Conservation (phyloP, 2,329 filamentous ascomycete species). For the Talaromyces sp. region DNA sequence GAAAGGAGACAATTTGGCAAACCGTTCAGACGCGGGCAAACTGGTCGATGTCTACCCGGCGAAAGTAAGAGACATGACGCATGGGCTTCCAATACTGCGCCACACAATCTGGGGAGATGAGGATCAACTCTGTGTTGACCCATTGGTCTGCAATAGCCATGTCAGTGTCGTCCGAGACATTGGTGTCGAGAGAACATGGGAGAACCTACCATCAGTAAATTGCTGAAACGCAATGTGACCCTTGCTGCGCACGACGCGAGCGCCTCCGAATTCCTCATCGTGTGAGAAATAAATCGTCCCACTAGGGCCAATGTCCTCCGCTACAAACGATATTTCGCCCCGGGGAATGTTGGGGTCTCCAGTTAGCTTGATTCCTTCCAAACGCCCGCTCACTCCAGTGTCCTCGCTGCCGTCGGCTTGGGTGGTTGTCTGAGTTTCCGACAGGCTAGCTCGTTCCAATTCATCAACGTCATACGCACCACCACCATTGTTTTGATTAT, state of each 20-base stretch:
- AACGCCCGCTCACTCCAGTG: slow-evolving; percentile 56
- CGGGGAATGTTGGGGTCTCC: slow-evolving; percentile 87
- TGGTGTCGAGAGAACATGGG: background rate
- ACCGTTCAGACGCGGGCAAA: slow-evolving; percentile 23
- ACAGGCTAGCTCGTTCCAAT: slow-evolving; percentile 5
- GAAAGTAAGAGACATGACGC: slow-evolving; percentile 42
- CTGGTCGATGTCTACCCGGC: slow-evolving; percentile 38
- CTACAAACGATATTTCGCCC: slow-evolving; percentile 77
- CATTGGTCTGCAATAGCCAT: slow-evolving; percentile 58
- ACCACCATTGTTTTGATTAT: background rate
- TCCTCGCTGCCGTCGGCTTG: slow-evolving; percentile 33
- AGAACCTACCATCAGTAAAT: slow-evolving; percentile 65
- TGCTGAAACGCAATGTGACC: slow-evolving; percentile 74
- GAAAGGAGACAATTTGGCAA: slow-evolving; percentile 13
- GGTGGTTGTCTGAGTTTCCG: background rate
- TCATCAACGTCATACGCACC: slow-evolving; percentile 5
- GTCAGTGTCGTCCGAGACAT: slow-evolving; percentile 8
- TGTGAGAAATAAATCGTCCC: slow-evolving; percentile 62
- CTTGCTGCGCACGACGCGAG: slow-evolving; percentile 65
- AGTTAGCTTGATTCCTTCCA: slow-evolving; percentile 86
- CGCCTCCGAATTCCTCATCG: slow-evolving; percentile 67
- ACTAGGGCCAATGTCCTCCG: slow-evolving; percentile 65
- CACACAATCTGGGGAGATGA: slow-evolving; percentile 70
- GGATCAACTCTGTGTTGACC: slow-evolving; percentile 69
- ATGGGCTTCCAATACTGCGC: slow-evolving; percentile 76